Conservation (phyloP, 305 asterid species). For the Fraxinus latifolia region DNA sequence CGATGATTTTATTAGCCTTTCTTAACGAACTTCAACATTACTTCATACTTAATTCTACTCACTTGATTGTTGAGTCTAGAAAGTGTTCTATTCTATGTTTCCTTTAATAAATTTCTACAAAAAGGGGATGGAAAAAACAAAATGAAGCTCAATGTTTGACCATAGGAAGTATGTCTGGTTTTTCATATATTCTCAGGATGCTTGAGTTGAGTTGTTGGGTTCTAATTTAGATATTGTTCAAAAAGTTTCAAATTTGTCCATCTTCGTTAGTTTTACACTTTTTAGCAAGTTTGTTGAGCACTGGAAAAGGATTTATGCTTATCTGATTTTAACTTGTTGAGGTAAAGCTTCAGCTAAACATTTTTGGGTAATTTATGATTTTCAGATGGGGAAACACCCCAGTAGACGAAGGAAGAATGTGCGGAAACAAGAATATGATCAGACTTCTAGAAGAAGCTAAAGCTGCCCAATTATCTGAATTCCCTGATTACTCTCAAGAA, state of each 20-base stretch:
- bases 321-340: not conserved
- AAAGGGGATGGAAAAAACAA: not conserved
- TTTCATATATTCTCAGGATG: not conserved
- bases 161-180: not conserved
- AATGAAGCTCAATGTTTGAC: not conserved
- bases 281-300: not conserved
- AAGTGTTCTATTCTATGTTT: not conserved
- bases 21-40: not conserved
- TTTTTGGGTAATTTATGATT: conserved; percentile 6
- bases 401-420: conserved; percentile 59
- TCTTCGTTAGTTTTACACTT: not conserved
- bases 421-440: conserved; percentile 66
- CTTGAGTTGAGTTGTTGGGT: not conserved
- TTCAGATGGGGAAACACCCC: conserved; percentile 78
- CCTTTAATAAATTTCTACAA: not conserved
- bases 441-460: conserved; percentile 60
- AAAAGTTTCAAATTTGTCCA: not conserved
- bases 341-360: not conserved
- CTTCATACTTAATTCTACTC: not conserved
- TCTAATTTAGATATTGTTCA: not conserved
- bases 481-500: conserved; percentile 37
- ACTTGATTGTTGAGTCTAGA: not conserved
- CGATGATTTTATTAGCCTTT: not conserved
- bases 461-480: conserved; percentile 39
- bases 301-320: not conserved